Base-by-base conservation (phyloP, 805 yeast species). In the Myxozyma kluyveri region DNA sequence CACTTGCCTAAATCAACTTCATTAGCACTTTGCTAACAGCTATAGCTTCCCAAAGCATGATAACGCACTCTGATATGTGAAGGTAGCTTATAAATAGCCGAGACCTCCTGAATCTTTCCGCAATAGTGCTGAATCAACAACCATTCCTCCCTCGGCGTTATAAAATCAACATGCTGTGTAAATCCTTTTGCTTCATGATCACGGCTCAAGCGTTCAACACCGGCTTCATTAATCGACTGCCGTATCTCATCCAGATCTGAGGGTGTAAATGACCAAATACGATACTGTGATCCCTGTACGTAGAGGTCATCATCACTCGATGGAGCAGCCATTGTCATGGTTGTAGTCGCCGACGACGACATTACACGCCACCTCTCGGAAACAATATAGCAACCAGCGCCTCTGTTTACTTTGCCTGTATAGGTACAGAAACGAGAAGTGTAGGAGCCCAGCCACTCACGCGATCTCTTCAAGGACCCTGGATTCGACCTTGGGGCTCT, bases 251-350 rank as follows among this genome's bases (percentile, higher is more conserved):
- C 69, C n/a, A 91, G 72, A 50, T 77, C 78, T 1, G 78, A 78
- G 18, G 66, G 64, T 0, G 88, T 81, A 67, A 79, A 91, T 0
- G 97, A 89, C 99, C 99, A 91, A 7, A 80, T 50, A 47, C 84
- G 73, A 66, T 77, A 91, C 70, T 91, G 99, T 0, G 93, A 78
- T 3, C 96, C 86, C 29, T 89, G 77, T 40, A 98, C 78, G 68
- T 88, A 91, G 36, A 93, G 72, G 58, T 93, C 99, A 67, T 93
- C 97, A 62, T 81, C 86, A 0, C 40, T 39, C 42, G 24, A 26
- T 7, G 50, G 46, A 26, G 12, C 14, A 14, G 12, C 33, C 9
- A 29, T 29, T 9, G 9, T 14, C 33, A 29, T 29, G 33, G 33
- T 14, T 29, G 33, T 14, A 29, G n/a, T n/a, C n/a, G n/a, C n/a